Conservation (phyloP, 768 basidiomycete genomes). For the Ramaria sp. region DNA sequence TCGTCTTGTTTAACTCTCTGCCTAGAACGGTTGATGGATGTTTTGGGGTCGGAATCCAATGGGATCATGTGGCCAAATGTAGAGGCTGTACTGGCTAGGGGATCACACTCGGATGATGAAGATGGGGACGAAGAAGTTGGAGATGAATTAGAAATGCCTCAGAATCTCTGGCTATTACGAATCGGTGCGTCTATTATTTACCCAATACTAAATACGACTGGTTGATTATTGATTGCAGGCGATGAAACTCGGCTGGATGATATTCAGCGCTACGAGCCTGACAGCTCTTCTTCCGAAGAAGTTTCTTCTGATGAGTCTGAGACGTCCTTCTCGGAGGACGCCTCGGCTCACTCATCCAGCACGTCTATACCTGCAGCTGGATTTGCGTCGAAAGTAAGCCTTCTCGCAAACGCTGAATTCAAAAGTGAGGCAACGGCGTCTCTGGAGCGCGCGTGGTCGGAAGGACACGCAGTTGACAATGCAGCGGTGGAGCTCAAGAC, state of each 20-base stretch:
- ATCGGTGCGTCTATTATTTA: conserved; percentile 38
- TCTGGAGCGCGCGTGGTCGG: conserved; percentile 84
- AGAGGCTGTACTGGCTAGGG: conserved; percentile 13
- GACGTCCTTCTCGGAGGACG: conserved; percentile 28
- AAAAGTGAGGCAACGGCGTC: conserved; percentile 67
- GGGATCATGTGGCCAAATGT: conserved; percentile 75
- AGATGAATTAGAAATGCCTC: conserved; percentile 38
- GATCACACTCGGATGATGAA: conserved; percentile 24
- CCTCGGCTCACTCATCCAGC: conserved; percentile 26
- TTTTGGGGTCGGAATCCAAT: conserved; percentile 61
- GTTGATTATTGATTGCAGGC: conserved; percentile 25
- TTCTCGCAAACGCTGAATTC: conserved; percentile 59
- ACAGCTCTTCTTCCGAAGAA: conserved; percentile 36
- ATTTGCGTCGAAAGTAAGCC: conserved; percentile 19
- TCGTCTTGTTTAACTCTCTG: conserved; percentile 27
- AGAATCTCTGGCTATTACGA: conserved; percentile 65
- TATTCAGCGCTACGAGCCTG: conserved; percentile 46
- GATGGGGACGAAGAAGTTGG: conserved; percentile 56
- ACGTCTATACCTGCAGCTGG: conserved; percentile 28
- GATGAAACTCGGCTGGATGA: conserved; percentile 44
- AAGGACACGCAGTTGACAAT: conserved; percentile 87
- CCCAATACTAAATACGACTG: background rate
- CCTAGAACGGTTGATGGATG: conserved; percentile 27
- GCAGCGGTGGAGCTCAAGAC: conserved; percentile 93
- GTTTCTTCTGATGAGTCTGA: conserved; percentile 28